These are phyloP conservation scores for Fusarium austroafricanum DNA, from an alignment of 2,329 filamentous ascomycete genomes.

Conservation along the genomic window DNA sequence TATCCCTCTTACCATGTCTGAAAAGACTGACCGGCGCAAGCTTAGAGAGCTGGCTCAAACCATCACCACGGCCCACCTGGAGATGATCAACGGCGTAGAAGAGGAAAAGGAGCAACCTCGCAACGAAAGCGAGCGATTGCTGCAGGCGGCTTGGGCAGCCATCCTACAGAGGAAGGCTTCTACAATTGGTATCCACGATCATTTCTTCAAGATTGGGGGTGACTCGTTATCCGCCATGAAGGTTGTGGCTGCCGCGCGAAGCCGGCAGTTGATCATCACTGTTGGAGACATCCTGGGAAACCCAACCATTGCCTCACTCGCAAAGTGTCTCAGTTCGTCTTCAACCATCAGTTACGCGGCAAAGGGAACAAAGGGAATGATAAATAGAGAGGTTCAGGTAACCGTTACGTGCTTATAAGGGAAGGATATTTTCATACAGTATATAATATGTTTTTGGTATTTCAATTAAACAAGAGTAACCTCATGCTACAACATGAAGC, in stretches of 20 bases:
- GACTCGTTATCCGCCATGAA: background rate
- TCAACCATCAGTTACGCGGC: background rate
- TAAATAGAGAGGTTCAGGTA: background rate
- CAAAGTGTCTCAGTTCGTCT: background rate
- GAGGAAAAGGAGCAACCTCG: background rate
- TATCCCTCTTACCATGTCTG: background rate
- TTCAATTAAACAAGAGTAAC: no score
- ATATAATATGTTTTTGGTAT: no score
- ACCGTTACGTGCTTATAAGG: no score
- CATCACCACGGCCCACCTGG: slow-evolving; percentile 1
- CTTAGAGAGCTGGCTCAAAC: background rate
- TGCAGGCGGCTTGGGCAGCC: background rate
- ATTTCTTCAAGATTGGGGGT: background rate
- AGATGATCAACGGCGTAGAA: background rate
- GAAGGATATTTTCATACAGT: no score
- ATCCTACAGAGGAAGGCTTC: background rate
- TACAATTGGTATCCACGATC: background rate
- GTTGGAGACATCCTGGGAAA: background rate
- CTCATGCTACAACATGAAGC: no score
- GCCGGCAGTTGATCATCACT: background rate
- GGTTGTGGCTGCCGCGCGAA: background rate
- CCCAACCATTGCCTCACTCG: background rate
- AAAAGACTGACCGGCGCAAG: background rate
- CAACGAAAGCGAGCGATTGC: background rate
- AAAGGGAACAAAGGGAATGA: background rate